Conservation (phyloP, 2,329 filamentous ascomycete genomes). For the Parascedosporium putredinis region DNA sequence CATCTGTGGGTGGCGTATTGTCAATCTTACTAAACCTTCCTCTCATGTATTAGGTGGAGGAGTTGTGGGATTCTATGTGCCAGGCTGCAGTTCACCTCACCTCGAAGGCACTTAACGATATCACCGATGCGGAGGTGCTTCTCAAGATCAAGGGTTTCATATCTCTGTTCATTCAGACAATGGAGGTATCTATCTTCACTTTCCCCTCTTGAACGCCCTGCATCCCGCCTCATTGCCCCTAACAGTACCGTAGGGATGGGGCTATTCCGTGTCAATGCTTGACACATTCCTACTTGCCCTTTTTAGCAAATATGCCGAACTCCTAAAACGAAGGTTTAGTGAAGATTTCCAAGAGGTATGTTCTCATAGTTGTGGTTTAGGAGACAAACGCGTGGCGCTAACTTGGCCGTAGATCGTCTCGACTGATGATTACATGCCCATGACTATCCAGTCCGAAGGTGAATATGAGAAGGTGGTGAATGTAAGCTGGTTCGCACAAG, state of each 20-base stretch:
- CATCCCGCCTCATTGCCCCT: not conserved
- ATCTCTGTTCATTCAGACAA: constrained; percentile 92
- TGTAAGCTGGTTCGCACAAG: constrained; percentile 90
- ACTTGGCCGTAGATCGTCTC: constrained; percentile 47
- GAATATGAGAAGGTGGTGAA: constrained; percentile 95
- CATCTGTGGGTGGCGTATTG: no score
- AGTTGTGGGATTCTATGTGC: constrained; percentile 97
- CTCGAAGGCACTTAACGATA: constrained; percentile 62
- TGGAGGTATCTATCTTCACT: constrained; percentile 83
- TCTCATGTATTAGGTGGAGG: constrained; percentile 62
- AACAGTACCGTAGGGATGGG: constrained; percentile 59
- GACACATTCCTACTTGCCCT: constrained; percentile 79
- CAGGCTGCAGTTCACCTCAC: constrained; percentile 76
- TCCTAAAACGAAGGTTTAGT: constrained; percentile 84
- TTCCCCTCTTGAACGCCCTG: no score
- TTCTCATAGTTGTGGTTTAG: not conserved
- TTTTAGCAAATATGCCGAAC: constrained; percentile 87
- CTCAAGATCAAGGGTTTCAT: constrained; percentile 93
- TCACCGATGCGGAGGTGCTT: constrained; percentile 81
- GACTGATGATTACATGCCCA: constrained; percentile 99
- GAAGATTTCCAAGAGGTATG: constrained; percentile 85
- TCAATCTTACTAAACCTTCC: not conserved
- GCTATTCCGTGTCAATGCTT: constrained; percentile 71
- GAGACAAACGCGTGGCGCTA: constrained; percentile 12
- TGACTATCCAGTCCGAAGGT: constrained; percentile 83